phyloP scores from a whole-genome alignment of 768 basidiomycete species.

The Leccinum disarticulatum region DNA sequence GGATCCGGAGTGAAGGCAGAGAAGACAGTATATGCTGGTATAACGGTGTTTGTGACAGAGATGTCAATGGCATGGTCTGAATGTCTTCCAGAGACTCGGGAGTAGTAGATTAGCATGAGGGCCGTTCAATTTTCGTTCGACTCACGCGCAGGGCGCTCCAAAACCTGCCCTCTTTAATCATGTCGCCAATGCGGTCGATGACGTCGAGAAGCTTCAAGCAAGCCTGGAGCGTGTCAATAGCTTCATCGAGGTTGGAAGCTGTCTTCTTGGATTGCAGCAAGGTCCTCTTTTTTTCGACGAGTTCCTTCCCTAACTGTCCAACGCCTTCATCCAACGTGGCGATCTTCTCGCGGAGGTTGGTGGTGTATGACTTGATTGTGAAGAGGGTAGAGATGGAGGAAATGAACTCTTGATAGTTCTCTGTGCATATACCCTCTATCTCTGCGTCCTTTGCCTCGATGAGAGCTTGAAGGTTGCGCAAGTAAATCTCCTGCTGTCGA shows the following conservation, averaged over 20 bases:
- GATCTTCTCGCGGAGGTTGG: slow-evolving; percentile 89
- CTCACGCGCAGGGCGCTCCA: slow-evolving; percentile 95
- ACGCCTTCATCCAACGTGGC: slow-evolving; percentile 86
- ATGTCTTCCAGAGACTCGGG: slow-evolving; percentile 92
- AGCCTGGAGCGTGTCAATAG: slow-evolving; percentile 92
- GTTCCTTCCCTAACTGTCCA: slow-evolving; percentile 78
- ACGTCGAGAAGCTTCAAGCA: slow-evolving; percentile 92
- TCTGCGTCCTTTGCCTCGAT: slow-evolving; percentile 94
- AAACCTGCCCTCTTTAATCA: slow-evolving; percentile 92
- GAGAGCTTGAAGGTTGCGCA: slow-evolving; percentile 82
- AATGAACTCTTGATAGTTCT: slow-evolving; percentile 98
- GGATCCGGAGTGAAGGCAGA: slow-evolving; percentile 81
- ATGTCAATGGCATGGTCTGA: slow-evolving; percentile 83
- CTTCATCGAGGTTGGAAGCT: slow-evolving; percentile 92
- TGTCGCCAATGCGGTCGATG: slow-evolving; percentile 86
- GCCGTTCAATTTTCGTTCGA: slow-evolving; percentile 14
- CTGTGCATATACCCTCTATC: slow-evolving; percentile 93
- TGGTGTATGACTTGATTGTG: slow-evolving; percentile 94
- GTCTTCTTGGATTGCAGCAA: slow-evolving; percentile 90
- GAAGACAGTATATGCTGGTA: slow-evolving; percentile 91
- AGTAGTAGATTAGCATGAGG: slow-evolving; percentile 32
- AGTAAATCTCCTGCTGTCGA: slow-evolving; percentile 85
- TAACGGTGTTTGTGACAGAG: slow-evolving; percentile 89
- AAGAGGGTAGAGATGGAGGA: slow-evolving; percentile 95
- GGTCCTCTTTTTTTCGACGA: slow-evolving; percentile 92